Conservation (phyloP, 2,329 filamentous ascomycete species). For the Phyllosticta citriasiana region DNA sequence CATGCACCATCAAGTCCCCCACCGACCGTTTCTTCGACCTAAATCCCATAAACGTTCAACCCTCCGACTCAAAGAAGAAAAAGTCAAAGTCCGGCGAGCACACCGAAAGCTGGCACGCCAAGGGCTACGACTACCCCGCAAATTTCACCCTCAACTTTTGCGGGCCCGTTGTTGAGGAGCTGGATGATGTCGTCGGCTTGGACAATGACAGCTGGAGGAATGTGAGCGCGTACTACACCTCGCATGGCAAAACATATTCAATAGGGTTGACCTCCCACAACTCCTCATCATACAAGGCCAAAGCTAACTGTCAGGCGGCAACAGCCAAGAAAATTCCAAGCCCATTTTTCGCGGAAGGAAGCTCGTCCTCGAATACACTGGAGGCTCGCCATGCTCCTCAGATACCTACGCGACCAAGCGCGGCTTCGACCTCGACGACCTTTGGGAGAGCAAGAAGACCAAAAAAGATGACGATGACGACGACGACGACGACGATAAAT, state of each 20-base stretch:
- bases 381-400: slow-evolving; percentile 38
- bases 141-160: slow-evolving; percentile 84
- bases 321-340: slow-evolving; percentile 44
- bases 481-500: slow-evolving; percentile 25
- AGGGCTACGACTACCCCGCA: slow-evolving; percentile 65
- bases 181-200: slow-evolving; percentile 55
- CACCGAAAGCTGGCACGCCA: slow-evolving; percentile 51
- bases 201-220: slow-evolving; percentile 55
- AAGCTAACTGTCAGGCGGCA: not conserved
- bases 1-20: slow-evolving; percentile 54
- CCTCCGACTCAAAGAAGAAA: slow-evolving; percentile 29
- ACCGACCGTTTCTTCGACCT: slow-evolving; percentile 56
- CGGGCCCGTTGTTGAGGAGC: slow-evolving; percentile 58
- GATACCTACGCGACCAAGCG: not conserved
- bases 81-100: slow-evolving; percentile 44
- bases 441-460: slow-evolving; percentile 29
- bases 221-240: slow-evolving; percentile 67
- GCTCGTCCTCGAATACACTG: slow-evolving; percentile 42
- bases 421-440: slow-evolving; percentile 15
- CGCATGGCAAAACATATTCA: slow-evolving; percentile 58
- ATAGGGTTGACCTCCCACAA: slow-evolving; percentile 51
- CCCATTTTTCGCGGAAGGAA: slow-evolving; percentile 56
- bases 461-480: slow-evolving; percentile 28
- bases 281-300: not conserved
- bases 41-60: slow-evolving; percentile 44